Evolutionary conservation across 2,329 filamentous ascomycete genomes (phyloP).

Genomic region (Fusarium pseudograminearum): DNA sequence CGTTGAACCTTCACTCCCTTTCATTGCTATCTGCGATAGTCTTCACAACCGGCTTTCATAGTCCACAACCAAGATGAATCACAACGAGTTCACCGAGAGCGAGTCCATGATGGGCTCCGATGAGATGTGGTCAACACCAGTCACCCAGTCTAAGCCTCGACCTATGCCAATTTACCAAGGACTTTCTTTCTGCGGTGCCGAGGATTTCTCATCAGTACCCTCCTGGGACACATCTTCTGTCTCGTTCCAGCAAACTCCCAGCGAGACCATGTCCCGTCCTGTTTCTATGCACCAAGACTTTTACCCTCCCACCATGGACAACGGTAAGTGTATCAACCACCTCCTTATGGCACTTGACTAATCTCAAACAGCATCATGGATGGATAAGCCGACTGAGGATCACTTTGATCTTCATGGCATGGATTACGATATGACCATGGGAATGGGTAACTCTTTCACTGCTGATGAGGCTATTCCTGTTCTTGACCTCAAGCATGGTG

Average conservation of each 20-base stretch:
- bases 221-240: slow-evolving; percentile 69
- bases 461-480: slow-evolving; percentile 73
- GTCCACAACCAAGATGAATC: slow-evolving; percentile 60
- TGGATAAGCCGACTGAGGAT: slow-evolving; percentile 68
- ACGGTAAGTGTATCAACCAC: slow-evolving; percentile 56
- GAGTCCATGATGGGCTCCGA: slow-evolving; percentile 61
- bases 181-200: slow-evolving; percentile 69
- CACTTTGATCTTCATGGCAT: slow-evolving; percentile 66
- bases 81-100: slow-evolving; percentile 62
- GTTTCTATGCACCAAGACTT: slow-evolving; percentile 70
- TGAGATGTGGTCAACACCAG: slow-evolving; percentile 68
- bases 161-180: slow-evolving; percentile 72
- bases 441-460: slow-evolving; percentile 72
- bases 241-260: slow-evolving; percentile 63
- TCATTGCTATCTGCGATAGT: slow-evolving; percentile 56
- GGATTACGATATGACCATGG: slow-evolving; percentile 69
- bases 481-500: slow-evolving; percentile 68
- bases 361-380: slow-evolving; percentile 55
- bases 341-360: slow-evolving; percentile 22
- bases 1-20: slow-evolving; percentile 64
- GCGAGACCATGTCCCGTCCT: slow-evolving; percentile 65
- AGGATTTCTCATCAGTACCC: slow-evolving; percentile 64
- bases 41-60: slow-evolving; percentile 63
- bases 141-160: slow-evolving; percentile 63
- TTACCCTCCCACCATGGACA: slow-evolving; percentile 64